phyloP scores from a whole-genome alignment of 352 stramenopile genomes.

The Globisporangium ultimum region DNA sequence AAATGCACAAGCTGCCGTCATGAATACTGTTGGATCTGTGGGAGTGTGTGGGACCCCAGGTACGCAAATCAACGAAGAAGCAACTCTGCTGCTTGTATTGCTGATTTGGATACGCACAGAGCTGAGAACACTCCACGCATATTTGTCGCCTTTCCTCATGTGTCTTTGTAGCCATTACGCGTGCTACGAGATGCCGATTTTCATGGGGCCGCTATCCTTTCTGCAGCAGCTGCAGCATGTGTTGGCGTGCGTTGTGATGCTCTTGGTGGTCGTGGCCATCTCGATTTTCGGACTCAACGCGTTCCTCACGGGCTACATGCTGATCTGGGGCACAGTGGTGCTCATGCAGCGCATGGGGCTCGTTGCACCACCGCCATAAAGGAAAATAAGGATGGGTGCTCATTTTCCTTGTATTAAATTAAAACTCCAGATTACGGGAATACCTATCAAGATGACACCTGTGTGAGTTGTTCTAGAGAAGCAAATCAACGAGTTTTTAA shows the following conservation, averaged over 20 bases:
- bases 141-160: too few species aligned
- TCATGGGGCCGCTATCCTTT: conserved; percentile 27
- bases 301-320: conserved; percentile 48
- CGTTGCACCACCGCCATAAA: not conserved
- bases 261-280: conserved; percentile 50
- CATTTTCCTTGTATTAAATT: not conserved
- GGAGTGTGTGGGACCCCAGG: conserved; percentile 40
- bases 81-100: too few species aligned
- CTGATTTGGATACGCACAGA: too few species aligned
- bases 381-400: too few species aligned
- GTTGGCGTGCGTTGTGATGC: conserved; percentile 43
- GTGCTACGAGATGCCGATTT: conserved; percentile 62
- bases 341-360: conserved; percentile 7
- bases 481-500: too few species aligned
- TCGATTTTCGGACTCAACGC: conserved; percentile 50
- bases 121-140: too few species aligned
- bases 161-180: conserved; percentile 46
- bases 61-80: not conserved
- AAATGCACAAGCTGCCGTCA: conserved; percentile 58
- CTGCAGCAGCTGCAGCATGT: conserved; percentile 34
- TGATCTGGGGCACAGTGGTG: conserved; percentile 5
- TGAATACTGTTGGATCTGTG: conserved; percentile 75
- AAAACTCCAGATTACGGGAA: too few species aligned
- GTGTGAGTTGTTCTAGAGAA: too few species aligned
- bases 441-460: too few species aligned